Evolutionary conservation across 2,329 filamentous ascomycete species (phyloP), one percentile per base, ranked within the genome.

Genomic region (Epichloe uncinata): DNA sequence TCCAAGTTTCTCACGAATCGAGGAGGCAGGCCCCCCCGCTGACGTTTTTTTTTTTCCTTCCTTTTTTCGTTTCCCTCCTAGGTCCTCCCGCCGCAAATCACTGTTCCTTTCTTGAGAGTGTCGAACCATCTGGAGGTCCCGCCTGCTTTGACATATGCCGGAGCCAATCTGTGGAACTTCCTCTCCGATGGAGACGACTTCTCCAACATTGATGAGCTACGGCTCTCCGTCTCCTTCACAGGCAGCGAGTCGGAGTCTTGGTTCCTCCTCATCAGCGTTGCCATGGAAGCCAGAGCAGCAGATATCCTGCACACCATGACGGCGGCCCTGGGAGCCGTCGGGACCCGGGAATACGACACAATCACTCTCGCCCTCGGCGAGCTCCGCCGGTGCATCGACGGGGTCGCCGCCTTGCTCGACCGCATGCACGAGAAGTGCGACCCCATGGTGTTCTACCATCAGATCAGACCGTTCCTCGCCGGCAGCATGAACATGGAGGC

Each of bases 401-500:
- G 83, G 49, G 74, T 95, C 1, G 81, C 78, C 9, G 64, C 63
- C 0, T 63, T 95, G 0, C 71, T 96, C 1, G 77, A 84, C 53
- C 77, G 87, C 44, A 95, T 97, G 89, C 85, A 94, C 61, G 90
- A 96, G 60, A 80, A 79, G 54, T 96, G 90, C 63, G 83, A 91
- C 53, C 89, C 90, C 0, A 80, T 85, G 60, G 79, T 88, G 4
- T 97, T 97, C 67, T 96, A 95, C 66, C 81, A 95, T 66, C 77
- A 81, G 42, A 93, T 97, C 56, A 77, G 91, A 2, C 91, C 91
- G 0, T 95, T 87, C 63, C 73, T 97, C 2, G 89, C 91, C 0
- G 91, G 91, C 3, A 90, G 87, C 64, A 94, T 89, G 68, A 95
- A 94, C 64, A 96, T 96, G 91, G 79, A 74, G 7, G 79, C 84